These are phyloP conservation scores for Friedmanniomyces endolithicus DNA, from an alignment of 495 filamentous ascomycete species.

Conservation along the genomic window DNA sequence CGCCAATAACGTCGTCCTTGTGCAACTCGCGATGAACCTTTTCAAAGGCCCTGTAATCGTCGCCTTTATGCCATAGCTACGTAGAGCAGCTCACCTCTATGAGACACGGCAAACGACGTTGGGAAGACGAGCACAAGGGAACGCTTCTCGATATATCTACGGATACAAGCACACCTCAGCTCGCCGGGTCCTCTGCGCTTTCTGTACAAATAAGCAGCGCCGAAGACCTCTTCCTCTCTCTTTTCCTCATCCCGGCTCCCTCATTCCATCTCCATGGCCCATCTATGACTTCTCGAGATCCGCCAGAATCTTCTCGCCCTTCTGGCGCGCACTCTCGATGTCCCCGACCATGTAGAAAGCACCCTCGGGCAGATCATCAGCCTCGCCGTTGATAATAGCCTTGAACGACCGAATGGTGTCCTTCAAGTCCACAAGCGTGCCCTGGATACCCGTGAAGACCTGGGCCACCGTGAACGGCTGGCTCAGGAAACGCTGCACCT, in stretches of 20 bases:
- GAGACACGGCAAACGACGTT: no score
- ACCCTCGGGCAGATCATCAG: constrained; percentile 86
- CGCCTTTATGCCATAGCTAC: no score
- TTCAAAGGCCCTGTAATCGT: no score
- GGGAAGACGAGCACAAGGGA: neutral
- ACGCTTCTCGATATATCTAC: constrained; percentile 4
- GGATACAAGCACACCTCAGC: neutral
- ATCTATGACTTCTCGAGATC: constrained; percentile 55
- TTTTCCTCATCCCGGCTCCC: no score
- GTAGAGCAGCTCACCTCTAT: no score
- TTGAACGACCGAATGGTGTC: constrained; percentile 96
- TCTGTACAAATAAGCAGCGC: constrained; percentile 1
- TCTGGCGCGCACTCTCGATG: constrained; percentile 79
- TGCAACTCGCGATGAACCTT: no score
- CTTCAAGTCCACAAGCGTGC: constrained; percentile 92
- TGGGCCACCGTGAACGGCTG: constrained; percentile 99
- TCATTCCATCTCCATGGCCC: neutral
- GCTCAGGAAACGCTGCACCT: constrained; percentile 97
- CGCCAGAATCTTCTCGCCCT: constrained; percentile 99
- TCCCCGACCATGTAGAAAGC: constrained; percentile 99
- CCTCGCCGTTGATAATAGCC: constrained; percentile 89
- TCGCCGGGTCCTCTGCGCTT: neutral
- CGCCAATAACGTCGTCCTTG: no score
- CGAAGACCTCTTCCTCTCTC: neutral
- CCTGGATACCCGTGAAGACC: constrained; percentile 97